These are phyloP conservation scores for Gelatoporia subvermispora DNA, from an alignment of 768 basidiomycete species.

Conservation along the genomic window DNA sequence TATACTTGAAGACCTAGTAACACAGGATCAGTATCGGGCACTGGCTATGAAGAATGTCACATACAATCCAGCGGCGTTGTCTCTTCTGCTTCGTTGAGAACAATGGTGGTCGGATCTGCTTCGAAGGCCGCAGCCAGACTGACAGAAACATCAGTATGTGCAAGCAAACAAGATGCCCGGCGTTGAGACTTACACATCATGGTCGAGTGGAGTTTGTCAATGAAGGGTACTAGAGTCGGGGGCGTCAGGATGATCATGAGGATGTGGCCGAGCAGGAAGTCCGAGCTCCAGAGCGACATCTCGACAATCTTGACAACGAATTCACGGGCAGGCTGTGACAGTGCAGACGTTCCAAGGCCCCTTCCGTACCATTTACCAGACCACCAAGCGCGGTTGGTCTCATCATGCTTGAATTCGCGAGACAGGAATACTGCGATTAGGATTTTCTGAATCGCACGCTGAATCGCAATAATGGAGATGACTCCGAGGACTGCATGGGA, in stretches of 20 bases:
- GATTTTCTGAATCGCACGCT: slow-evolving; percentile 90
- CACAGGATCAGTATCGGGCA: slow-evolving; percentile 11
- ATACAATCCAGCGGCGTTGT: slow-evolving; percentile 85
- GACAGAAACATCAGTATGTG: slow-evolving; percentile 9
- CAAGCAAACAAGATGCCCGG: slow-evolving; percentile 1
- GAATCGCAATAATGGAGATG: slow-evolving; percentile 84
- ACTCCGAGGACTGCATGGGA: slow-evolving; percentile 94
- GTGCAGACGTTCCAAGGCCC: slow-evolving; percentile 83
- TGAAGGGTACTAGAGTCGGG: slow-evolving; percentile 79
- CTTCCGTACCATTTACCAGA: slow-evolving; percentile 97
- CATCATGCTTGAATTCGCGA: slow-evolving; percentile 97
- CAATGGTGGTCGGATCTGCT: slow-evolving; percentile 88
- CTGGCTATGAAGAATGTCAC: slow-evolving; percentile 17
- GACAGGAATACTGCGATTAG: slow-evolving; percentile 92
- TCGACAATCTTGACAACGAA: slow-evolving; percentile 98
- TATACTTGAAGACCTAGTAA: slow-evolving; percentile 75
- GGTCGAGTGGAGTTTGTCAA: slow-evolving; percentile 87
- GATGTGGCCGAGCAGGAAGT: slow-evolving; percentile 84
- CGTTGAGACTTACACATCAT: slow-evolving; percentile 67
- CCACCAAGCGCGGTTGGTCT: slow-evolving; percentile 99
- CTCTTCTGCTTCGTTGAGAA: slow-evolving; percentile 94
- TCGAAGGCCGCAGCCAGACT: slow-evolving; percentile 96
- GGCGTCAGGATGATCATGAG: slow-evolving; percentile 84
- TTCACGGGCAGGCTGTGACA: slow-evolving; percentile 95
- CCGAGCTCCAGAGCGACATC: slow-evolving; percentile 94